phyloP scores from a whole-genome alignment of 257 asterid genomes.

The Asclepias syriaca region DNA sequence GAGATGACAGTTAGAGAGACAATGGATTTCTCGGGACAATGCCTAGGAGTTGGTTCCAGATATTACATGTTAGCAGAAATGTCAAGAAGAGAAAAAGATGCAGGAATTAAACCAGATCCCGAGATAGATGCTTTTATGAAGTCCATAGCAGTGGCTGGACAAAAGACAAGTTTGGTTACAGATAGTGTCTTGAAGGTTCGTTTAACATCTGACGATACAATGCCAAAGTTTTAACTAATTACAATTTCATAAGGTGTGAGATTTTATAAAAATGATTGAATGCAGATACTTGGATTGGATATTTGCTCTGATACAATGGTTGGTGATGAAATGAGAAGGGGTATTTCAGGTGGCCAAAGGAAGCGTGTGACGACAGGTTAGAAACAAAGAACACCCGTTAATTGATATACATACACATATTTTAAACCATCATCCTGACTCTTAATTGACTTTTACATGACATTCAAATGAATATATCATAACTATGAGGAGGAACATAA shows the following conservation, averaged over 20 bases:
- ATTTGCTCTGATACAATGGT: slow-evolving; percentile 68
- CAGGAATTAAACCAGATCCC: slow-evolving; percentile 56
- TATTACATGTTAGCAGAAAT: slow-evolving; percentile 47
- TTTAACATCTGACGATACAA: slow-evolving; percentile 3
- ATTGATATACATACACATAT: no score
- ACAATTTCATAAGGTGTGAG: not conserved
- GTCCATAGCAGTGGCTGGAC: slow-evolving; percentile 57
- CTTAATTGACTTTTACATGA: no score
- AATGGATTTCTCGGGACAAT: slow-evolving; percentile 44
- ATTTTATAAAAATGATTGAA: not conserved
- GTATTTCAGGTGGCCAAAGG: slow-evolving; percentile 71
- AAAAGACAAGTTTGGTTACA: slow-evolving; percentile 50
- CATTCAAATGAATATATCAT: not conserved
- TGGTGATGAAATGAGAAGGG: slow-evolving; percentile 70
- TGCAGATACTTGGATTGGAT: slow-evolving; percentile 57
- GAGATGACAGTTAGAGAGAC: slow-evolving; percentile 62
- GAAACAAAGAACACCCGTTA: no score
- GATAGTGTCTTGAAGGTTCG: slow-evolving; percentile 58
- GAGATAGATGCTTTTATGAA: slow-evolving; percentile 61
- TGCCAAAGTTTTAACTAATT: not conserved
- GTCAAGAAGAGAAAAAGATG: slow-evolving; percentile 48
- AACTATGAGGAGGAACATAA: not conserved
- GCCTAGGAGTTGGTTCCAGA: slow-evolving; percentile 52
- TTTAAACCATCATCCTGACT: no score
- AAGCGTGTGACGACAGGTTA: slow-evolving; percentile 48